Conservation (phyloP, 2,329 filamentous ascomycete genomes). For the Trichoderma sp. region DNA sequence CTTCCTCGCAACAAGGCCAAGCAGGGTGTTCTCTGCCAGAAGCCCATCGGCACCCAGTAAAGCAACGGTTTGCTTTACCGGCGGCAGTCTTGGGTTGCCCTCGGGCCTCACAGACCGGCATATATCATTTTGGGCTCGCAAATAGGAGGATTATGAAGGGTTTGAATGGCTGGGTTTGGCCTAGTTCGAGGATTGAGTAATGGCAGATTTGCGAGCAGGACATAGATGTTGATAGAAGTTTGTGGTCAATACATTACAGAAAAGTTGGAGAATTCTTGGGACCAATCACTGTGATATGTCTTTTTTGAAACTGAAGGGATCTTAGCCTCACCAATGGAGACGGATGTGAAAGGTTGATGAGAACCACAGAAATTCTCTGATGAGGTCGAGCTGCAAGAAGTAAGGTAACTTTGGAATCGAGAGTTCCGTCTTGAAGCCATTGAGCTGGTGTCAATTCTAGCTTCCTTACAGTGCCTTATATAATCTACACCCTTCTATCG, state of each 20-base stretch:
- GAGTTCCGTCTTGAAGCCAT: no score
- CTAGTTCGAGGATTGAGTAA: neutral
- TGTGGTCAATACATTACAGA: neutral
- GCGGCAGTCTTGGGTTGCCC: no score
- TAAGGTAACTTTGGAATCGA: no score
- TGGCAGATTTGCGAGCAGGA: slow-evolving; percentile 9
- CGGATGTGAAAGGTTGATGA: no score
- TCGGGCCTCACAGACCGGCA: neutral
- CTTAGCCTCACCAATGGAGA: no score
- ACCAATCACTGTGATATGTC: no score
- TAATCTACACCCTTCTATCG: neutral
- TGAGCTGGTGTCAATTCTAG: no score
- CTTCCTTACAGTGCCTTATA: no score
- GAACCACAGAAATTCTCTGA: no score
- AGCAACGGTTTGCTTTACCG: neutral
- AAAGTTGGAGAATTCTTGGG: neutral
- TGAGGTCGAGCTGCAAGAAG: no score
- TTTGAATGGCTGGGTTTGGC: neutral
- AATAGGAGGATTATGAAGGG: neutral
- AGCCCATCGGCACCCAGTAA: neutral
- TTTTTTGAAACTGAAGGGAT: no score
- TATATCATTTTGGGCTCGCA: neutral
- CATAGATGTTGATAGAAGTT: neutral
- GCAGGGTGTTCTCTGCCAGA: neutral
- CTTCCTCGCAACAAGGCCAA: neutral